Evolutionary conservation across 108 stramenopile species (phyloP).

Genomic region (Fistulifera pelliculosa): DNA sequence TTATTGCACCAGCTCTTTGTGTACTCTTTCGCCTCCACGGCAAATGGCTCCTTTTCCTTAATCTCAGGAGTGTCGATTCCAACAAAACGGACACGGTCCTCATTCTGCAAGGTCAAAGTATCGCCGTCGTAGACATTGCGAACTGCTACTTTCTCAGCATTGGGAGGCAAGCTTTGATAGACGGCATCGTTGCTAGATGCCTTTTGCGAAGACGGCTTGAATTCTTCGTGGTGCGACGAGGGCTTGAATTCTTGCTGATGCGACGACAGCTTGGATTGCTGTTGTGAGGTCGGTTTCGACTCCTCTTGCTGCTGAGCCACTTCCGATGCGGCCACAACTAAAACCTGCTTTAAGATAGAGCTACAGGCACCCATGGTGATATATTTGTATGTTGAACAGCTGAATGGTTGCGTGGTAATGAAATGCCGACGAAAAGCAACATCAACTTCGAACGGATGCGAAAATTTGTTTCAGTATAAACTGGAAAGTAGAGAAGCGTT

Average conservation of each 20-base stretch:
- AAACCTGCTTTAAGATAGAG: too few species aligned
- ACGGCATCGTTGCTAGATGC: slow-evolving; percentile 26
- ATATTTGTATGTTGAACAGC: too few species aligned
- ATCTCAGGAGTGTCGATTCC: slow-evolving; percentile 79
- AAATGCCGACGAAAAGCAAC: too few species aligned
- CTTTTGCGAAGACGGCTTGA: neutral
- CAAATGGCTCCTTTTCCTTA: slow-evolving; percentile 66
- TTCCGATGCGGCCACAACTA: neutral
- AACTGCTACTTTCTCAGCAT: slow-evolving; percentile 39
- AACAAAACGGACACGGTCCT: slow-evolving; percentile 51
- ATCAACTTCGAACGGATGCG: too few species aligned
- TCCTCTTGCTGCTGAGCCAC: slow-evolving; percentile 5
- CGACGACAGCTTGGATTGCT: neutral
- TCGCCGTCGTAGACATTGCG: slow-evolving; percentile 75
- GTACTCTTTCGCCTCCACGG: slow-evolving; percentile 72
- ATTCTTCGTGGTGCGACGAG: neutral
- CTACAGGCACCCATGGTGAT: too few species aligned
- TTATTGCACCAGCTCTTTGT: slow-evolving; percentile 48
- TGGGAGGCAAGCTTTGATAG: slow-evolving; percentile 39
- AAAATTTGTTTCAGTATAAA: too few species aligned
- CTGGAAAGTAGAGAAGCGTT: too few species aligned
- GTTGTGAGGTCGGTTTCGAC: neutral
- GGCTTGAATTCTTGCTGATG: neutral
- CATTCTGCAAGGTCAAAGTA: slow-evolving; percentile 56
- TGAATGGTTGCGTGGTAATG: too few species aligned